These are phyloP conservation scores for Boletus sp. DNA, from an alignment of 768 basidiomycete species.

Conservation along the genomic window DNA sequence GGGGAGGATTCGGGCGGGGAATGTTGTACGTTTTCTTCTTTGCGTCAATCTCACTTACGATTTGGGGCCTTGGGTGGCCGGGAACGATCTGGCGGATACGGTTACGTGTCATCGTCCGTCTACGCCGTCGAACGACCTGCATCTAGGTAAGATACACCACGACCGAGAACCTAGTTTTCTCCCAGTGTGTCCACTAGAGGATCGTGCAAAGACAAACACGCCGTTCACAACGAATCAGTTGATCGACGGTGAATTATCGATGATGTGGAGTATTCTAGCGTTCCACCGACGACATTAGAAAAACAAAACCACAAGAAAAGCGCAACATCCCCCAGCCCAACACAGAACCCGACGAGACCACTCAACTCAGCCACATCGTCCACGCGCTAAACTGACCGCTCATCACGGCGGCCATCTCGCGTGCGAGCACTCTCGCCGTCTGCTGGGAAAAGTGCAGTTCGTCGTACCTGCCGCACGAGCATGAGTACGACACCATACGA, in stretches of 20 bases:
- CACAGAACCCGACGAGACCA: background rate
- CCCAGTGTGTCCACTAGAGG: too few relatives aligned
- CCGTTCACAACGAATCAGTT: background rate
- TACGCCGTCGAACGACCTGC: too few relatives aligned
- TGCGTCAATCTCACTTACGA: too few relatives aligned
- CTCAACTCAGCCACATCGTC: conserved; percentile 50
- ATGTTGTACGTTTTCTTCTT: too few relatives aligned
- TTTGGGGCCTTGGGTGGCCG: too few relatives aligned
- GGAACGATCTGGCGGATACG: background rate
- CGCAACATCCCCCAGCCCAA: too few relatives aligned
- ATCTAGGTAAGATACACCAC: too few relatives aligned
- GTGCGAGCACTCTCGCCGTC: conserved; percentile 50
- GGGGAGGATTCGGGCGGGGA: too few relatives aligned
- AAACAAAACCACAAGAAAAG: too few relatives aligned
- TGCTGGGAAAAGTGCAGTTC: conserved; percentile 64
- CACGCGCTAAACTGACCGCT: conserved; percentile 43
- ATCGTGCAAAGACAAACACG: background rate
- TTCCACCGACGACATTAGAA: background rate
- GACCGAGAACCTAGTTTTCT: too few relatives aligned
- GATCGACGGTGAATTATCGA: background rate
- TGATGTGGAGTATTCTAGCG: background rate
- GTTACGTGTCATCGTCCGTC: too few relatives aligned
- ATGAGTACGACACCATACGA: background rate
- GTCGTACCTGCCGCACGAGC: conserved; percentile 31
- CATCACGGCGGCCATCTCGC: conserved; percentile 48